phyloP scores from a whole-genome alignment of 2,329 filamentous ascomycete species.

The Hymenoscyphus albidus region DNA sequence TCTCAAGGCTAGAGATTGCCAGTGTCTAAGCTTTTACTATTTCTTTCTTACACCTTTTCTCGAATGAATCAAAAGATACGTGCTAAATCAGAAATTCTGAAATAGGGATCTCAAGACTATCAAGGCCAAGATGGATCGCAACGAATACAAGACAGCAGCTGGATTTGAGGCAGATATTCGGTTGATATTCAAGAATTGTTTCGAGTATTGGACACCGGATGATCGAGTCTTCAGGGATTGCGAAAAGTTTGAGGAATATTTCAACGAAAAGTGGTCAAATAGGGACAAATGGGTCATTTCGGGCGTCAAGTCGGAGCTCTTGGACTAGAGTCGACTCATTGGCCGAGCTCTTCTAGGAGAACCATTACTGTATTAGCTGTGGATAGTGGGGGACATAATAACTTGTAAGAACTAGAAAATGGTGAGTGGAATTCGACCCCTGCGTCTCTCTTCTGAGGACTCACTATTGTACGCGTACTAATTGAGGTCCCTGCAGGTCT shows the following conservation, averaged over 20 bases:
- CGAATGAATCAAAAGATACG: too few species aligned
- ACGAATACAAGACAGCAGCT: conserved; percentile 48
- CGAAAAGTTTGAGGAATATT: conserved; percentile 54
- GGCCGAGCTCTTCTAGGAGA: neutral
- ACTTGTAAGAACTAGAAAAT: conserved; percentile 1
- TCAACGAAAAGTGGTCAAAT: conserved; percentile 55
- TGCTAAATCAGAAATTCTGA: too few species aligned
- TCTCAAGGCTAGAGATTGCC: too few species aligned
- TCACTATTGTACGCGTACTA: neutral
- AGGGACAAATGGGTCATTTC: conserved; percentile 50
- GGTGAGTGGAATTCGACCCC: neutral
- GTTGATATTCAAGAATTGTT: conserved; percentile 61
- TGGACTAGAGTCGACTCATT: neutral
- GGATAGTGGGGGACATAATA: neutral
- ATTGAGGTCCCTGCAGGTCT: neutral
- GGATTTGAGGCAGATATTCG: conserved; percentile 56
- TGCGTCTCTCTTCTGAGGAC: neutral
- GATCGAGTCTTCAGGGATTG: conserved; percentile 54
- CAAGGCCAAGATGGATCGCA: conserved; percentile 55
- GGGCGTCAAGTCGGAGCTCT: neutral
- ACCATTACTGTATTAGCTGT: neutral
- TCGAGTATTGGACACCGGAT: conserved; percentile 56
- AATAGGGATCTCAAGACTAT: conserved; percentile 50
- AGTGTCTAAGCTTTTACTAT: too few species aligned
- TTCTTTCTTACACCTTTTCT: too few species aligned